Evolutionary conservation across 2,329 filamentous ascomycete species (phyloP).

Genomic region (Botrytis porri): DNA sequence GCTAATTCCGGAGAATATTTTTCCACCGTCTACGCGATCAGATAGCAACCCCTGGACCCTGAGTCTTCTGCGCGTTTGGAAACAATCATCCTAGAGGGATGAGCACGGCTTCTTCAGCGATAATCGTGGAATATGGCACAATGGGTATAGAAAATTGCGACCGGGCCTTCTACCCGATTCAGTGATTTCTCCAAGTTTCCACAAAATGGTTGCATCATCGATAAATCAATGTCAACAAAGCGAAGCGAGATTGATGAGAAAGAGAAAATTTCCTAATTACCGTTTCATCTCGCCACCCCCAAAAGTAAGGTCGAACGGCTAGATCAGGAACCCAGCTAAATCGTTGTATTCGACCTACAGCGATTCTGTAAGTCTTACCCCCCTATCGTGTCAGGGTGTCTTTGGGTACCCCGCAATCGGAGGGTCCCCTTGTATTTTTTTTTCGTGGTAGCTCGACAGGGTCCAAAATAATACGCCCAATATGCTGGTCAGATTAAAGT

Average conservation of each 20-base stretch:
- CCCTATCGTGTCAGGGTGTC: background rate
- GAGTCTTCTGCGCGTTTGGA: background rate
- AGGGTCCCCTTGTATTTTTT: background rate
- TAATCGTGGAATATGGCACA: background rate
- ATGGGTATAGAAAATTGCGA: background rate
- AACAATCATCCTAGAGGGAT: background rate
- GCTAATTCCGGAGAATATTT: slow-evolving; percentile 1
- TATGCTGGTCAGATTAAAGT: background rate
- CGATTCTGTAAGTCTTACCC: background rate
- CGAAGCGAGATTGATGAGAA: background rate
- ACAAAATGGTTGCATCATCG: background rate
- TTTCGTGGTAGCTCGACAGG: background rate
- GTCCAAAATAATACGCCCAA: background rate
- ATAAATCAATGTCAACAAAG: background rate
- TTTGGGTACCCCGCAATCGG: slow-evolving; percentile 1
- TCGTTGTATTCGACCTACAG: background rate
- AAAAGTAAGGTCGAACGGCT: background rate
- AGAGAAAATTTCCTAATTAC: background rate
- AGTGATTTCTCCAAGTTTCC: background rate
- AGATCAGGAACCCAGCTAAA: slow-evolving; percentile 1
- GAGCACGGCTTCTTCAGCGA: background rate
- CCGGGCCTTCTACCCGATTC: slow-evolving; percentile 4
- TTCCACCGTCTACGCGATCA: background rate
- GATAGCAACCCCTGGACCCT: slow-evolving; percentile 7
- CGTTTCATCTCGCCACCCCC: background rate